Evolutionary conservation across 371 early-diverging fungal species (phyloP).

Genomic region (Circinella minor): DNA sequence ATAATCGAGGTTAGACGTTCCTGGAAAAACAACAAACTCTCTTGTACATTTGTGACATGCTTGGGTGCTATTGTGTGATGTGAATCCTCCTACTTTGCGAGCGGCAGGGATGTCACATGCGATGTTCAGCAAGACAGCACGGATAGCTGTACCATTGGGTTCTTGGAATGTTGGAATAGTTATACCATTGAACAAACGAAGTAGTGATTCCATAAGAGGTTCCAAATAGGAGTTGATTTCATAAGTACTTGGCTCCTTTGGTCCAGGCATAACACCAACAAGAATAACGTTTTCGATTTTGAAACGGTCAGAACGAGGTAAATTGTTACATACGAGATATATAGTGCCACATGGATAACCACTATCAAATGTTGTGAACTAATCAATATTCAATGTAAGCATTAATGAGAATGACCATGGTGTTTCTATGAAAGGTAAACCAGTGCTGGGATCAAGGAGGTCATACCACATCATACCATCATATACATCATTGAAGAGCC

Average conservation of each 20-base stretch:
- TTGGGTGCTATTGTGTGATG: background rate
- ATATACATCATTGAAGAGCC: background rate
- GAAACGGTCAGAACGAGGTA: slow-evolving; percentile 12
- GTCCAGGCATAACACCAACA: slow-evolving; percentile 20
- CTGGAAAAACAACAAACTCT: background rate
- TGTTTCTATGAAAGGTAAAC: background rate
- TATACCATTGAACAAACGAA: slow-evolving; percentile 12
- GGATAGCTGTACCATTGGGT: background rate
- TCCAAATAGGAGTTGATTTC: slow-evolving; percentile 20
- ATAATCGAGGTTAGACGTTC: background rate
- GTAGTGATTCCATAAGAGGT: slow-evolving; percentile 18
- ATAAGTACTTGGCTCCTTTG: slow-evolving; percentile 13
- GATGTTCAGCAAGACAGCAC: slow-evolving; percentile 14
- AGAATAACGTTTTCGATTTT: slow-evolving; percentile 19
- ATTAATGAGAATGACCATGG: slow-evolving; percentile 4
- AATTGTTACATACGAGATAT: slow-evolving; percentile 14
- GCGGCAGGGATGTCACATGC: slow-evolving; percentile 19
- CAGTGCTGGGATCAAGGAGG: background rate
- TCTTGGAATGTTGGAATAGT: background rate
- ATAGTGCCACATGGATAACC: slow-evolving; percentile 14
- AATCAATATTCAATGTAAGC: slow-evolving; percentile 19
- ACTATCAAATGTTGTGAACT: slow-evolving; percentile 15
- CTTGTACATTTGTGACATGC: slow-evolving; percentile 18
- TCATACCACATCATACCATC: slow-evolving; percentile 6
- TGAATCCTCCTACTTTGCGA: slow-evolving; percentile 17